Base-by-base conservation (phyloP, 176 grass and related monocot genomes). In the Luzula sylvatica region DNA sequence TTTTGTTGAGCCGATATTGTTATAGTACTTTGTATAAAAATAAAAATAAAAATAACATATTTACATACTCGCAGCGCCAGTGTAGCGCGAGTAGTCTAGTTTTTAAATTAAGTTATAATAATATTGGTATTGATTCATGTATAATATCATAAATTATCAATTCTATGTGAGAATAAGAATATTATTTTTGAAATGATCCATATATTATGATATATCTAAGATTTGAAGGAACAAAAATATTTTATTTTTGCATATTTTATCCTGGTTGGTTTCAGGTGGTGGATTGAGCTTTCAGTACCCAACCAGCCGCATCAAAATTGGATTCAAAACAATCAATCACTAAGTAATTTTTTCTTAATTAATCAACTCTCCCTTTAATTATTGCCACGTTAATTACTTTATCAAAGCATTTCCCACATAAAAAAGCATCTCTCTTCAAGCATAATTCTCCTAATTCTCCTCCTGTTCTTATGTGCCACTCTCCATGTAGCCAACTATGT, bases 251-350 rank as follows among this genome's bases (percentile, higher is more conserved):
- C 43, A 14, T 64, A 26, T 64, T 13, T 64, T 47, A 21, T 49
- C 43, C 14, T 3, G 26, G 23, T 64, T 23, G 26, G 42, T 64
- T 21, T 64, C 25, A 32, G 43, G 42, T 35, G 41, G 58, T 62
- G 59, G 59, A 64, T 32, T 49, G 59, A 15, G 59, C 59, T 64
- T 64, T 64, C 42, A 62, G 39, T 45, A 62, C 18, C 13, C 42
- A 62, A 62, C 41, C 41, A 62, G 42, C 8, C 12, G 58, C 42
- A 62, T 62, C 23, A 28, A 28, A 62, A 45, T 62, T 28, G 38
- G 7, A 46, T 47, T 45, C 58, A 46, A 64, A 64, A 64, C 42
- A 64, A n/a, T 49, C 23, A 63, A 63, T 46, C 58, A 63, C 41
- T 16, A 15, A 63, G 44, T 63, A 4, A 35, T 35, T 4, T 35